Conservation (phyloP, 164 flowering plant genomes). For the Vitis amurensis region DNA sequence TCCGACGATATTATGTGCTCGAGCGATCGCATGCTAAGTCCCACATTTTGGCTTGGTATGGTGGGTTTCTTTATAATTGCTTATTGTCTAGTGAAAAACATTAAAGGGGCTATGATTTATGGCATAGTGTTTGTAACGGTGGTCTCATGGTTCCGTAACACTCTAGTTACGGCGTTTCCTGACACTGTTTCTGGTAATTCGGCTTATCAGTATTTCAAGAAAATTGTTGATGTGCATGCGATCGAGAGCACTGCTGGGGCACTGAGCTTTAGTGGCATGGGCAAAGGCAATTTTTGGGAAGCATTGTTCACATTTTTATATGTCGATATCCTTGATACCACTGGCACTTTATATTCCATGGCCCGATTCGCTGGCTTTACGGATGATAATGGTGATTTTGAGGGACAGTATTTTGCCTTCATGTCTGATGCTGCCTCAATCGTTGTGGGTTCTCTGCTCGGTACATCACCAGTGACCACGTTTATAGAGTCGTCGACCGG, state of each 20-base stretch:
- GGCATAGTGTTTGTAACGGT: slow-evolving; percentile 88
- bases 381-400: slow-evolving; percentile 66
- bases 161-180: slow-evolving; percentile 75
- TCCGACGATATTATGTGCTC: slow-evolving; percentile 67
- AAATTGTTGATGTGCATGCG: slow-evolving; percentile 72
- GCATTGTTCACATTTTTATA: slow-evolving; percentile 76
- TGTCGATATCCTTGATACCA: slow-evolving; percentile 86
- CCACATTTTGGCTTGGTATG: slow-evolving; percentile 83
- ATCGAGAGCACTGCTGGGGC: slow-evolving; percentile 81
- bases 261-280: slow-evolving; percentile 53
- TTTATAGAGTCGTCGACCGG: slow-evolving; percentile 92
- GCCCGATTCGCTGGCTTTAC: slow-evolving; percentile 80
- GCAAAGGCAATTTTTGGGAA: slow-evolving; percentile 69
- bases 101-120: slow-evolving; percentile 92
- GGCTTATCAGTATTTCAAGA: slow-evolving; percentile 62
- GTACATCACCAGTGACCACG: slow-evolving; percentile 88
- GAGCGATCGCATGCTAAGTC: slow-evolving; percentile 66
- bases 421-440: slow-evolving; percentile 84
- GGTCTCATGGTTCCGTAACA: slow-evolving; percentile 90
- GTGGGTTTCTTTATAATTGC: slow-evolving; percentile 83
- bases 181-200: slow-evolving; percentile 57
- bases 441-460: slow-evolving; percentile 78
- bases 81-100: slow-evolving; percentile 58
- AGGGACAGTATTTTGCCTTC: slow-evolving; percentile 90
- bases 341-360: slow-evolving; percentile 85